phyloP scores from a whole-genome alignment of 1,284 basidiomycete genomes.

The Cryptococcus depauperatus region DNA sequence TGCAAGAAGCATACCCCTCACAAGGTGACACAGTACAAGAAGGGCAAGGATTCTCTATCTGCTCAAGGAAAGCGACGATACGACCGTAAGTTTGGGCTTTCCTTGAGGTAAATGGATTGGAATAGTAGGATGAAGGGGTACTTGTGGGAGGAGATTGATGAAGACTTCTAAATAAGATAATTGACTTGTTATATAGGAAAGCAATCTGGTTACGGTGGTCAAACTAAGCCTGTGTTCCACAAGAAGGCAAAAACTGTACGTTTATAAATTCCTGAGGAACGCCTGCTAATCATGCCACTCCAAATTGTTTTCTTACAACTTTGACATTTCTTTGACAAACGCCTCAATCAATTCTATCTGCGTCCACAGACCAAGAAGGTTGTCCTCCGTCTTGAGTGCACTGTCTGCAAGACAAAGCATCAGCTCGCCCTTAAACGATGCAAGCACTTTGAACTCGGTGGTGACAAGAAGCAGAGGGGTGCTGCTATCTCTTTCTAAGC shows the following conservation, averaged over 20 bases:
- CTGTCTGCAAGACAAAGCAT: slow-evolving; percentile 98
- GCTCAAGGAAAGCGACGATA: slow-evolving; percentile 99
- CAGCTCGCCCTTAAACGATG: slow-evolving; percentile 93
- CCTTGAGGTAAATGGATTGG: background rate
- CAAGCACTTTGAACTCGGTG: slow-evolving; percentile 99
- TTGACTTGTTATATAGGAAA: slow-evolving; percentile 48
- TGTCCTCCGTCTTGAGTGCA: slow-evolving; percentile 95
- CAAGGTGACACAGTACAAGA: slow-evolving; percentile 96
- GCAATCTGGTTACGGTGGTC: slow-evolving; percentile 99
- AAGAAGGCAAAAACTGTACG: slow-evolving; percentile 50
- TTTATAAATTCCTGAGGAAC: slow-evolving; percentile 6
- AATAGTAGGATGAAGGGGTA: background rate
- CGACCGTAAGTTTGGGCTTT: slow-evolving; percentile 54
- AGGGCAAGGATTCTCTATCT: slow-evolving; percentile 91
- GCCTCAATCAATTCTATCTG: background rate
- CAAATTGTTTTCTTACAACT: too few relatives aligned
- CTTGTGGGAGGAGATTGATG: too few relatives aligned
- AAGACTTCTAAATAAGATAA: too few relatives aligned
- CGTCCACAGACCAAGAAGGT: slow-evolving; percentile 83
- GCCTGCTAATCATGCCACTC: background rate
- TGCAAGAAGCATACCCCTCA: slow-evolving; percentile 99
- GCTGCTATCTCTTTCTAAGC: slow-evolving; percentile 20
- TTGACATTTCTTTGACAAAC: background rate
- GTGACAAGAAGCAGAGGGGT: slow-evolving; percentile 88
- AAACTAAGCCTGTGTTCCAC: slow-evolving; percentile 99